Percentiles rank a stretch among this genome's conserved stretches.
Conservation (phyloP, 2,329 filamentous ascomycete species). For the Pseudogymnoascus sp. region DNA sequence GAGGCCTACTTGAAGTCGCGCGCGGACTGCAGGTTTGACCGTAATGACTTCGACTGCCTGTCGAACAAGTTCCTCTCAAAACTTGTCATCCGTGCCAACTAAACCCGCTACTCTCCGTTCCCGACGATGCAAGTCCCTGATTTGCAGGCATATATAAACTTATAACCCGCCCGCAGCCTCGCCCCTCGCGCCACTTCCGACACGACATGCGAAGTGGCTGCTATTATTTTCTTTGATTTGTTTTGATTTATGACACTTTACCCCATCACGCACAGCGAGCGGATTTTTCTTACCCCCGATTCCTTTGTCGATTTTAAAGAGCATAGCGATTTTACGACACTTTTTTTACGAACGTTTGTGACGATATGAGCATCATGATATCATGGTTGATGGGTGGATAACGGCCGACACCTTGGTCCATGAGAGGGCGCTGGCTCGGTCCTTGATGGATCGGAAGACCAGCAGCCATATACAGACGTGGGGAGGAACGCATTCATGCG, state of each 20-base stretch:
- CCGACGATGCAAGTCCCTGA: slow-evolving; percentile 3
- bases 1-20: slow-evolving; percentile 81
- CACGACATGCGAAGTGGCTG: slow-evolving; percentile 19
- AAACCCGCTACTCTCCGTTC: slow-evolving; percentile 21
- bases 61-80: slow-evolving; percentile 97
- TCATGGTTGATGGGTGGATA: slow-evolving; percentile 8
- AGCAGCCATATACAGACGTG: slow-evolving; percentile 4
- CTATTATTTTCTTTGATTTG: slow-evolving; percentile 11
- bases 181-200: slow-evolving; percentile 16
- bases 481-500: slow-evolving; percentile 5
- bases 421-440: not conserved
- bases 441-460: slow-evolving; percentile 2
- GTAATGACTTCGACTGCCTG: slow-evolving; percentile 86
- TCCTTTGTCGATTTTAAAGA: slow-evolving; percentile 4
- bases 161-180: slow-evolving; percentile 17
- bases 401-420: slow-evolving; percentile 8
- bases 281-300: not conserved
- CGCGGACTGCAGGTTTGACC: slow-evolving; percentile 74
- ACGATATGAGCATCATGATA: slow-evolving; percentile 10
- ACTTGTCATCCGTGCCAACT: slow-evolving; percentile 92
- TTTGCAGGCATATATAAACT: slow-evolving; percentile 8
- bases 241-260: slow-evolving; percentile 21
- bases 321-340: slow-evolving; percentile 11
- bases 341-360: slow-evolving; percentile 9
- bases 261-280: slow-evolving; percentile 32